Base-by-base conservation (phyloP, 768 basidiomycete species). In the Kwoniella pini region DNA sequence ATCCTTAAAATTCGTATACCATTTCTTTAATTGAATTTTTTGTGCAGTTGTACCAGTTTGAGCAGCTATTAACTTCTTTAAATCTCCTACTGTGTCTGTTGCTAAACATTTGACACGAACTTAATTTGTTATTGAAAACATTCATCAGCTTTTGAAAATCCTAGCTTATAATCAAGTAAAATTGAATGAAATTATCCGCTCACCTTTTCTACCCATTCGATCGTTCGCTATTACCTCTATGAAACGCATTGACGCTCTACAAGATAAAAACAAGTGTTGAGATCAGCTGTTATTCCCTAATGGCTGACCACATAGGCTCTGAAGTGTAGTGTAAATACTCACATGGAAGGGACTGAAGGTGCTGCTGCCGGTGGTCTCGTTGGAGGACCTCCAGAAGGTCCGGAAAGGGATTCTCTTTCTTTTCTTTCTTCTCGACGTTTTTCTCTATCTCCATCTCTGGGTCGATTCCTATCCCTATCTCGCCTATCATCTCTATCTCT, bases 1-100 rank as follows among this genome's bases (percentile, higher is more conserved):
- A 77, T 99, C 94, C 80, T 98, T 98, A 83, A 87, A 99, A 44
- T 86, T 88, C 3, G 85, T 93, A 77, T 96, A 91, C 96, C 94
- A 97, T 84, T 97, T 97, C 87, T 96, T 98, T 53, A 99, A 81
- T 73, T 87, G 84, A 60, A 99, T 95, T 85, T 95, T 98, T 31
- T 79, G 80, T 3, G 81, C 71, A 72, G 91, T 86, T 15, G 95
- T 96, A 54, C 96, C 96, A 0, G 85, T 96, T 79, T 99, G 96
- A 0, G 93, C 95, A 1, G 88, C 95, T 68, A 99, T 97, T 62
- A 99, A 87, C 79, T 88, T 89, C 84, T 98, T 98, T 64, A 99
- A 83, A 77, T 97, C 95, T 40, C 95, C 95, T 33, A 99, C 91
- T 1, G 96, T 98, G 77, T 99, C 96, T 13, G 95, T 87, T 4